Evolutionary conservation across 2,329 filamentous ascomycete genomes (phyloP), one percentile per base, ranked within the genome.

Genomic region (Knufia petricola): DNA sequence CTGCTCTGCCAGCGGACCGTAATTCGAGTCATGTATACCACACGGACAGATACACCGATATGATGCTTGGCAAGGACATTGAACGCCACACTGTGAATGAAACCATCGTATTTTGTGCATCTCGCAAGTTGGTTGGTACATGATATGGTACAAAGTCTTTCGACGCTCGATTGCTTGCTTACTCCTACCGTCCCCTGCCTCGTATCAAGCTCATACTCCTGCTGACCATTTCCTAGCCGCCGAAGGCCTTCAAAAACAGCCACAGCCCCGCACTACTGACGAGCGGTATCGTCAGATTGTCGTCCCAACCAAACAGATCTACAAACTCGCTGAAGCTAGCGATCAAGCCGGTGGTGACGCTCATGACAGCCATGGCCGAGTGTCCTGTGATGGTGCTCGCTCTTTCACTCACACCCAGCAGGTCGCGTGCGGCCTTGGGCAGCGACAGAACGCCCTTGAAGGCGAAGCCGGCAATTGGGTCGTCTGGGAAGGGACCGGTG

Each of bases 241-340:
- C 83, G 73, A 95, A 95, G 42, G 88, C 66, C 69, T 85, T 94
- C 59, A 96, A 74, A 65, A 98, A 95, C 0, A 84, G 85, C 83
- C 86, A 95, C 52, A 98, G 81, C 4, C 89, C 89, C 39, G 87
- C 68, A 20, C 89, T 88, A 63, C 87, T 95, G 43, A 98, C 73
- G 21, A 94, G 81, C 1, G 92, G 92, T 65, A 98, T 98, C 43
- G 90, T 96, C 59, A 98, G 72, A 67, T 98, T 98, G 69, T 98
- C 92, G 62, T 98, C 92, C 85, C 87, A 89, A 41, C 88, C 87
- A 64, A 88, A 95, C 0, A 96, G 62, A 68, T 98, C 88, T 39
- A 95, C 75, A 13, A 90, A 84, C 68, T 98, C 92, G 61, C 88
- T 95, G 38, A 82, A 81, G 49, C 88, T 87, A 36, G 88, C 92